These are phyloP conservation scores for Backusella westeae DNA, from an alignment of 192 early-diverging fungal genomes.

Conservation along the genomic window DNA sequence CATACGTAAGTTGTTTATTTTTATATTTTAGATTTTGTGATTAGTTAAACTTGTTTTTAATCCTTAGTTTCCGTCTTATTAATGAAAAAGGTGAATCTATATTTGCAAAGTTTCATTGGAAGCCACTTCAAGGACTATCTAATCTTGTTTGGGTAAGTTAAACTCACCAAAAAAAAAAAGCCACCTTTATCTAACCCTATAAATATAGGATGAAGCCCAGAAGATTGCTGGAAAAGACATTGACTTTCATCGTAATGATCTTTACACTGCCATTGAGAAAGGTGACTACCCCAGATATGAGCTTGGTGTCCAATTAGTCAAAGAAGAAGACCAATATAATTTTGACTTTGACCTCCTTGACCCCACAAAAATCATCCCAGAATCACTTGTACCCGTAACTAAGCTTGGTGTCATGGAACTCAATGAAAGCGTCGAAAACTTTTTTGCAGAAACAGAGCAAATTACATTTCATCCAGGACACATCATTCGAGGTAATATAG, in stretches of 20 bases:
- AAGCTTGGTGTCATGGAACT: conserved; percentile 42
- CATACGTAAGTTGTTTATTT: conserved; percentile 32
- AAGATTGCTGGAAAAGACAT: conserved; percentile 41
- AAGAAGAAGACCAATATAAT: conserved; percentile 24
- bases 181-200: background rate
- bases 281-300: conserved; percentile 44
- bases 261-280: conserved; percentile 36
- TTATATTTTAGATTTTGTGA: background rate
- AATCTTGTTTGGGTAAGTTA: conserved; percentile 18
- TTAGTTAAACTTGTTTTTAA: background rate
- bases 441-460: conserved; percentile 51
- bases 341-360: conserved; percentile 46
- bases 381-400: conserved; percentile 37
- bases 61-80: conserved; percentile 33
- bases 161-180: background rate
- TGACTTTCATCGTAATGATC: conserved; percentile 43
- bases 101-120: conserved; percentile 52
- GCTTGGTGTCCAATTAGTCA: conserved; percentile 41
- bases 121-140: conserved; percentile 34
- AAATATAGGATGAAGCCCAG: conserved; percentile 38
- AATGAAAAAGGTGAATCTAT: conserved; percentile 37
- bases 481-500: conserved; percentile 33
- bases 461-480: conserved; percentile 38
- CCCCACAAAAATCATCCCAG: conserved; percentile 47
- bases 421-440: conserved; percentile 43